phyloP scores from a whole-genome alignment of 495 filamentous ascomycete genomes.

The Aspergillus affinis region DNA sequence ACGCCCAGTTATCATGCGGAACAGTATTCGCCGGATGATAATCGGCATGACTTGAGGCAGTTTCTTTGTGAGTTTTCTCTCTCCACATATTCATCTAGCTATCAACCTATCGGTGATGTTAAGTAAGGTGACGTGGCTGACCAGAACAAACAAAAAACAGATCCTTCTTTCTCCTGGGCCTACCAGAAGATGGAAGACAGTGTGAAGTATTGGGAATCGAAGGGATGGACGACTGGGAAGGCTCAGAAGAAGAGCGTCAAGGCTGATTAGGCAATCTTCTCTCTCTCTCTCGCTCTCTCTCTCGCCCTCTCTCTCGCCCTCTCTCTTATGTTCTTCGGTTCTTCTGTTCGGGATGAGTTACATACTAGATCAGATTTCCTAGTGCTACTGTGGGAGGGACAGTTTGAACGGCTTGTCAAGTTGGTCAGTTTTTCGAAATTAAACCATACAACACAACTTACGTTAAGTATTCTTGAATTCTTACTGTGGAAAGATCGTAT shows the following conservation, averaged over 20 bases:
- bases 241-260: conserved; percentile 44
- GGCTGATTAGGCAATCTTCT: conserved; percentile 39
- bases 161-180: conserved; percentile 40
- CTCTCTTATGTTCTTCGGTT: too few relatives aligned
- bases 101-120: too few relatives aligned
- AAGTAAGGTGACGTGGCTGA: too few relatives aligned
- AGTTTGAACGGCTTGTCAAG: too few relatives aligned
- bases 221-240: conserved; percentile 38
- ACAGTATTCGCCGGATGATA: conserved; percentile 62
- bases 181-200: conserved; percentile 45
- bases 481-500: too few relatives aligned
- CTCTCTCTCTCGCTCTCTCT: too few relatives aligned
- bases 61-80: conserved; percentile 42
- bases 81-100: too few relatives aligned
- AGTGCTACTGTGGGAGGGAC: too few relatives aligned
- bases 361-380: not conserved
- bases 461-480: too few relatives aligned
- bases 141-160: conserved; percentile 10
- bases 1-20: conserved; percentile 61
- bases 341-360: not conserved
- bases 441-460: too few relatives aligned
- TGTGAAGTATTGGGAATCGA: conserved; percentile 40
- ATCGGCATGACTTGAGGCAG: conserved; percentile 65
- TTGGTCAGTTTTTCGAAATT: too few relatives aligned
- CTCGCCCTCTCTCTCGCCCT: too few relatives aligned